Evolutionary conservation across 371 early-diverging fungal species (phyloP).

Genomic region (Syncephalastrum racemosum): DNA sequence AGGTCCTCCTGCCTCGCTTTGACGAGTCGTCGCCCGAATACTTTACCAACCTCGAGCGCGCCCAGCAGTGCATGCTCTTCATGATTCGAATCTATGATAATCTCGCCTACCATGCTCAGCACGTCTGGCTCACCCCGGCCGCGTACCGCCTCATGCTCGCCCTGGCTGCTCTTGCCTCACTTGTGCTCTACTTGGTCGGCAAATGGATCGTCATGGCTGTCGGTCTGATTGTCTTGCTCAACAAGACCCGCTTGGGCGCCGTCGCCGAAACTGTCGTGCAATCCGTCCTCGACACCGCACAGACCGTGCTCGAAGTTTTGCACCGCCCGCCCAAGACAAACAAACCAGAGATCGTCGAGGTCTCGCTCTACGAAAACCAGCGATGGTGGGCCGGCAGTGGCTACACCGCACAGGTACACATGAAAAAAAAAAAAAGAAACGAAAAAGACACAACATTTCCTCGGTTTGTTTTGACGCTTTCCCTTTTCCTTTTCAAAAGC

Average conservation of each 20-base stretch:
- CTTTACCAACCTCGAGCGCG: slow-evolving; percentile 31
- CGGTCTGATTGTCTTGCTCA: slow-evolving; percentile 17
- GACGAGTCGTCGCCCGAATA: slow-evolving; percentile 41
- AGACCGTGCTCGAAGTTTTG: slow-evolving; percentile 7
- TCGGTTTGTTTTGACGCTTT: background rate
- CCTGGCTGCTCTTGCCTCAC: slow-evolving; percentile 2
- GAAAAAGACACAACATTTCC: background rate
- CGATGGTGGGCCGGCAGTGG: slow-evolving; percentile 25
- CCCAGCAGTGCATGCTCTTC: slow-evolving; percentile 35
- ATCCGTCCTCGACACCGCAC: slow-evolving; percentile 6
- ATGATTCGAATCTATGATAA: slow-evolving; percentile 41
- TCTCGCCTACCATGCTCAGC: slow-evolving; percentile 34
- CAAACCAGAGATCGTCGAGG: slow-evolving; percentile 10
- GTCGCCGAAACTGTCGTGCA: slow-evolving; percentile 12
- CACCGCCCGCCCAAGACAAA: slow-evolving; percentile 1
- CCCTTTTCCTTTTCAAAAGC: slow-evolving; percentile 7
- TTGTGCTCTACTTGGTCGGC: slow-evolving; percentile 6
- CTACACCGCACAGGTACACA: slow-evolving; percentile 21
- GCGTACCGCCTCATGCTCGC: slow-evolving; percentile 21
- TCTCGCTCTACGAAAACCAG: slow-evolving; percentile 31
- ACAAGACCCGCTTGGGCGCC: slow-evolving; percentile 23
- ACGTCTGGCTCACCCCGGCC: slow-evolving; percentile 16
- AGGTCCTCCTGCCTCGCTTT: slow-evolving; percentile 32
- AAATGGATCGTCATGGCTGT: slow-evolving; percentile 17
- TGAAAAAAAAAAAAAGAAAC: too few relatives aligned